Evolutionary conservation across 352 stramenopile genomes (phyloP).

Genomic region (Globisporangium camurandrum): DNA sequence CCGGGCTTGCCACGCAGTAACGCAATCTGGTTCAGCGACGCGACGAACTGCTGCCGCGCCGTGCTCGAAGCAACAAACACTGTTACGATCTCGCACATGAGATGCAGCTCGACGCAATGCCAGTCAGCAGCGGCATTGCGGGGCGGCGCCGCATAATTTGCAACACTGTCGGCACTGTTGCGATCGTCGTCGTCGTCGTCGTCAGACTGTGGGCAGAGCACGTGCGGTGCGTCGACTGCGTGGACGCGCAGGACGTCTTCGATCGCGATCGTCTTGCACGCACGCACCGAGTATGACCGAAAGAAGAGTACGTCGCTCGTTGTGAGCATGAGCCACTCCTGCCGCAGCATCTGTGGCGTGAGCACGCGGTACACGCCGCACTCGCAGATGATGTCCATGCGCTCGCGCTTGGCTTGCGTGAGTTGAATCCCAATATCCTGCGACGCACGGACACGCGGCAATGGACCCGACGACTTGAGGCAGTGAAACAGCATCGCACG

Average conservation of each 20-base stretch:
- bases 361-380: constrained; percentile 50
- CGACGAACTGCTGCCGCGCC: constrained; percentile 23
- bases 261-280: constrained; percentile 32
- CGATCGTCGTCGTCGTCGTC: constrained; percentile 11
- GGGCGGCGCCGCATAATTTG: no score
- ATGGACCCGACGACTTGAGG: constrained; percentile 35
- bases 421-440: constrained; percentile 61
- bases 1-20: constrained; percentile 6
- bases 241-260: constrained; percentile 38
- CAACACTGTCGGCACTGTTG: constrained; percentile 8
- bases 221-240: constrained; percentile 22
- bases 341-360: constrained; percentile 39
- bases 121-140: constrained; percentile 15
- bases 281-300: constrained; percentile 45
- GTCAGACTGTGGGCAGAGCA: constrained; percentile 13
- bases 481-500: constrained; percentile 53
- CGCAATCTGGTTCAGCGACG: constrained; percentile 23
- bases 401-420: constrained; percentile 32
- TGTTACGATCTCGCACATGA: constrained; percentile 45
- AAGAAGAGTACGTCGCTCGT: constrained; percentile 55
- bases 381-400: constrained; percentile 57
- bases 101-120: constrained; percentile 50
- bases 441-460: constrained; percentile 31
- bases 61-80: constrained; percentile 41
- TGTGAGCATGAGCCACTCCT: constrained; percentile 69